Conservation (phyloP, 495 filamentous ascomycete species). For the Podospora pseudoanserina region DNA sequence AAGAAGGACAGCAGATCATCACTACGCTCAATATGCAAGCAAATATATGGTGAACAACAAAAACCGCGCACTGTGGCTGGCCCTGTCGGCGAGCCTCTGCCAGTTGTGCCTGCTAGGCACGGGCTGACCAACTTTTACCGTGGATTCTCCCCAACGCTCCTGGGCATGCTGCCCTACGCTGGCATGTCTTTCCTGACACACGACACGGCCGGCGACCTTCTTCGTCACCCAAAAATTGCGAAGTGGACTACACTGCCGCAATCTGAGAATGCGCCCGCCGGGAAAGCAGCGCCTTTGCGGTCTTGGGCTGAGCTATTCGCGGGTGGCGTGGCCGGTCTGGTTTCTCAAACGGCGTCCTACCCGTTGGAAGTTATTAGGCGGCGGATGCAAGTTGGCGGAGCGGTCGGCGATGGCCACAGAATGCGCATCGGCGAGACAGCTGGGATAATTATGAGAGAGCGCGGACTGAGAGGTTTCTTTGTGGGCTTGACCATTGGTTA, state of each 20-base stretch:
- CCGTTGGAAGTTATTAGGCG: slow-evolving; percentile 88
- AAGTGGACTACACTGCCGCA: slow-evolving; percentile 60
- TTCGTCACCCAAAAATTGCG: slow-evolving; percentile 63
- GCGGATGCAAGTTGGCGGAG: slow-evolving; percentile 93
- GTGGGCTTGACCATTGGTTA: slow-evolving; percentile 94
- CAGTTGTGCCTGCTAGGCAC: slow-evolving; percentile 50
- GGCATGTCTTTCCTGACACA: slow-evolving; percentile 97
- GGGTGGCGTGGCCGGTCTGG: slow-evolving; percentile 78
- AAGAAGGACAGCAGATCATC: slow-evolving; percentile 62
- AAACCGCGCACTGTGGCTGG: slow-evolving; percentile 24
- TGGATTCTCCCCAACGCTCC: slow-evolving; percentile 81
- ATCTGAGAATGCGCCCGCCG: slow-evolving; percentile 42
- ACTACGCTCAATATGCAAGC: slow-evolving; percentile 65
- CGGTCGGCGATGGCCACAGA: slow-evolving; percentile 81
- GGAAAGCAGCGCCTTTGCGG: slow-evolving; percentile 62
- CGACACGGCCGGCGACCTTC: slow-evolving; percentile 76
- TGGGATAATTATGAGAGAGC: slow-evolving; percentile 65
- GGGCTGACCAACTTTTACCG: slow-evolving; percentile 91
- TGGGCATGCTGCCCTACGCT: slow-evolving; percentile 95
- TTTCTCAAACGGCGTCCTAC: slow-evolving; percentile 88
- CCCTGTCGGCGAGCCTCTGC: slow-evolving; percentile 27
- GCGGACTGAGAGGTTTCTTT: slow-evolving; percentile 80
- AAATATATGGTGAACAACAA: slow-evolving; percentile 73
- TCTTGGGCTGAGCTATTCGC: slow-evolving; percentile 80
- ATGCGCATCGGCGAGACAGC: slow-evolving; percentile 77